phyloP scores from a whole-genome alignment of 2,329 filamentous ascomycete species.

The Cordyceps cateniannulata region DNA sequence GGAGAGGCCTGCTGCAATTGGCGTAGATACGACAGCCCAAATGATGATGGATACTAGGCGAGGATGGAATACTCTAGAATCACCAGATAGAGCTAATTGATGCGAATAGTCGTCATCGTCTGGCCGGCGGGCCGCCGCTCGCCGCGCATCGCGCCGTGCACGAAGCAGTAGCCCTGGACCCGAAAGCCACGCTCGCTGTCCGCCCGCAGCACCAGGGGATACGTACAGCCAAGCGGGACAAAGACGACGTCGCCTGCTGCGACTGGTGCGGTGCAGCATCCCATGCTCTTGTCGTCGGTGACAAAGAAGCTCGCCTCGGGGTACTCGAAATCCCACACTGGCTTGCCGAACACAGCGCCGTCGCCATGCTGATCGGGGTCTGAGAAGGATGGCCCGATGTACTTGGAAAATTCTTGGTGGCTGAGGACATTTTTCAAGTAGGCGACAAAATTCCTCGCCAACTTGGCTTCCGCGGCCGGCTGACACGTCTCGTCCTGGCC shows the following conservation, averaged over 20 bases:
- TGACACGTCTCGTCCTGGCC: constrained; percentile 4
- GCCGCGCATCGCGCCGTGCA: constrained; percentile 7
- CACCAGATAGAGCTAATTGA: too few relatives aligned
- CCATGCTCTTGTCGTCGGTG: background rate
- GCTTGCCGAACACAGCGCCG: constrained; percentile 11
- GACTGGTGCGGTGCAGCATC: constrained; percentile 10
- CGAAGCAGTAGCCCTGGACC: constrained; percentile 8
- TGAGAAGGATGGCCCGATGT: background rate
- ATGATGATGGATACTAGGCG: too few relatives aligned
- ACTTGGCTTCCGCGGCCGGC: background rate
- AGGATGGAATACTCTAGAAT: too few relatives aligned
- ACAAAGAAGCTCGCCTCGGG: constrained; percentile 10
- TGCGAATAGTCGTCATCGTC: background rate
- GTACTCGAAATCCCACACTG: constrained; percentile 13
- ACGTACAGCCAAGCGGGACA: constrained; percentile 10
- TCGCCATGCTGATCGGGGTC: background rate
- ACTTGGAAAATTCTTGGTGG: background rate
- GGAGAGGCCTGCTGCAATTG: too few relatives aligned
- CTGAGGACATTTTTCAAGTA: constrained; percentile 6
- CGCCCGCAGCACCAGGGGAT: constrained; percentile 3
- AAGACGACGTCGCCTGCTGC: constrained; percentile 3
- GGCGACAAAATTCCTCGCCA: constrained; percentile 10
- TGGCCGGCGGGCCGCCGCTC: background rate
- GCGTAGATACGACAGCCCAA: too few relatives aligned
- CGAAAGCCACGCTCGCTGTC: background rate